A percentile compares a stretch with the other conserved stretches of the same genome.
These are phyloP conservation scores for Marasmius sp. DNA, from an alignment of 1,284 basidiomycete species.

Conservation along the genomic window DNA sequence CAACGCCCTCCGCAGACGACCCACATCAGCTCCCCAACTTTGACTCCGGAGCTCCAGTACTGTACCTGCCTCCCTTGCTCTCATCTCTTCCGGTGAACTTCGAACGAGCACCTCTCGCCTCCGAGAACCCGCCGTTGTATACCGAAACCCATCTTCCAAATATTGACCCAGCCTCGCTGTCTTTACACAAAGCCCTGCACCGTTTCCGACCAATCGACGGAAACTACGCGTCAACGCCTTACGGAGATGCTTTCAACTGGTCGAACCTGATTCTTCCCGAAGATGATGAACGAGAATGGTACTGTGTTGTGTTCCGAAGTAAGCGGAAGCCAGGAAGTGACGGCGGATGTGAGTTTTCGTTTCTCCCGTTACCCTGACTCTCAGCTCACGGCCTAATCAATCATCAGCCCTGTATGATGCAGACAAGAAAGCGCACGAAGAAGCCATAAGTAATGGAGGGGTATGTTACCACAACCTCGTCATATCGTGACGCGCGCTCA, in stretches of 20 bases:
- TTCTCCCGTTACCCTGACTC: constrained; percentile 14
- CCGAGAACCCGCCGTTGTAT: constrained; percentile 42
- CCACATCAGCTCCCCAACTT: constrained; percentile 65
- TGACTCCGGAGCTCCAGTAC: constrained; percentile 44
- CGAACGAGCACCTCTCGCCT: constrained; percentile 22
- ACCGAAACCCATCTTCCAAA: constrained; percentile 78
- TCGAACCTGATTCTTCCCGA: constrained; percentile 62
- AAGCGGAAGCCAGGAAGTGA: constrained; percentile 72
- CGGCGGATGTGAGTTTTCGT: constrained; percentile 53
- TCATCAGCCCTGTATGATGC: constrained; percentile 77
- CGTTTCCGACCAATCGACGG: constrained; percentile 62
- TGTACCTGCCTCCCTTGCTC: constrained; percentile 80
- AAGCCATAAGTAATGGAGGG: constrained; percentile 85
- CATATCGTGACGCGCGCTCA: too few species aligned
- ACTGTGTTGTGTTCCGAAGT: constrained; percentile 87
- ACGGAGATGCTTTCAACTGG: constrained; percentile 87
- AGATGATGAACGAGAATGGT: constrained; percentile 83
- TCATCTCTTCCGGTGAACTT: constrained; percentile 61
- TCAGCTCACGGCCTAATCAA: constrained; percentile 8
- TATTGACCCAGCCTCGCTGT: constrained; percentile 82
- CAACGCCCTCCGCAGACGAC: constrained; percentile 27
- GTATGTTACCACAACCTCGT: constrained; percentile 35
- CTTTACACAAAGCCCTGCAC: constrained; percentile 83
- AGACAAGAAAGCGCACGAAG: constrained; percentile 85
- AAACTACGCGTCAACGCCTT: constrained; percentile 65